phyloP scores from a whole-genome alignment of 2,329 filamentous ascomycete genomes.

The Colletotrichum ledebouriae region DNA sequence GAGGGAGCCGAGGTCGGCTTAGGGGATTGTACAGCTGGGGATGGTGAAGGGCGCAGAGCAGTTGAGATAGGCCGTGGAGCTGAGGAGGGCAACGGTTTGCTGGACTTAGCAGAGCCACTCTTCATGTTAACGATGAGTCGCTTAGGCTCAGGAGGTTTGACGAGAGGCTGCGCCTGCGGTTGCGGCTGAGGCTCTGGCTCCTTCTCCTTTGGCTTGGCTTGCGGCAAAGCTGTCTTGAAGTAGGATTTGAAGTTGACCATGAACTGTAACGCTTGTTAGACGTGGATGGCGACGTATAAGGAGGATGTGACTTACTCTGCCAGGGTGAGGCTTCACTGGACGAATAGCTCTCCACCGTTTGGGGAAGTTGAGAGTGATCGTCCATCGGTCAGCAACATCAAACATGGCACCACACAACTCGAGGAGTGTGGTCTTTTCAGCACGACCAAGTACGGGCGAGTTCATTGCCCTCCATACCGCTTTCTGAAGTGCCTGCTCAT shows the following conservation, averaged over 20 bases:
- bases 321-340: constrained; percentile 51
- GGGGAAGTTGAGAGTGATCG: constrained; percentile 57
- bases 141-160: constrained; percentile 47
- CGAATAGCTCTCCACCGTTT: constrained; percentile 58
- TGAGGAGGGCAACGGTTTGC: constrained; percentile 42
- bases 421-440: constrained; percentile 58
- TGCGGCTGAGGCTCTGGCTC: constrained; percentile 35
- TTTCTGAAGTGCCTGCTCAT: constrained; percentile 56
- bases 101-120: constrained; percentile 56
- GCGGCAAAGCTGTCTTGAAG: constrained; percentile 48
- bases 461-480: constrained; percentile 60
- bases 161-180: constrained; percentile 40
- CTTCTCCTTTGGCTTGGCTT: constrained; percentile 9
- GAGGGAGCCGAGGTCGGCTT: constrained; percentile 31
- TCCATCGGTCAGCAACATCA: constrained; percentile 58
- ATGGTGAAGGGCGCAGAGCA: constrained; percentile 24
- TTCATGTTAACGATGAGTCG: constrained; percentile 47
- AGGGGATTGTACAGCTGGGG: constrained; percentile 23
- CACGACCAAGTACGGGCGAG: constrained; percentile 55
- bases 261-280: constrained; percentile 48
- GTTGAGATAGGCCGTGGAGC: constrained; percentile 29
- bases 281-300: neutral
- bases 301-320: constrained; percentile 50
- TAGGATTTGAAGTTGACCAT: constrained; percentile 56
- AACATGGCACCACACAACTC: constrained; percentile 63